These are phyloP conservation scores for Colletotrichum lini DNA, from an alignment of 2,329 filamentous ascomycete genomes.

Conservation along the genomic window DNA sequence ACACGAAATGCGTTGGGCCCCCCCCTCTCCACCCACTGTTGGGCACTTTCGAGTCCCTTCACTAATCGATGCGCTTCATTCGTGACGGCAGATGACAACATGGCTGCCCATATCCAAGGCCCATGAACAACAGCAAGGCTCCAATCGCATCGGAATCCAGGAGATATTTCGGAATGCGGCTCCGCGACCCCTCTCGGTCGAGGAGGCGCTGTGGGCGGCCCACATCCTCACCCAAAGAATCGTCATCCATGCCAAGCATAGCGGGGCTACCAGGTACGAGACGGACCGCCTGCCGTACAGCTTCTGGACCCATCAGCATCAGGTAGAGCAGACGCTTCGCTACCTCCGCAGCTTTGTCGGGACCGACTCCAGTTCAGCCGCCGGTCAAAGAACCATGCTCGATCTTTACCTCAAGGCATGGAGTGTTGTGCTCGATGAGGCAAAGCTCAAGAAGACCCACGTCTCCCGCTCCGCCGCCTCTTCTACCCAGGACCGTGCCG, in stretches of 20 bases:
- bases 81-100: neutral
- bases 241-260: neutral
- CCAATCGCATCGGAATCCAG: neutral
- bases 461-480: neutral
- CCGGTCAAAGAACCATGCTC: neutral
- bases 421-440: neutral
- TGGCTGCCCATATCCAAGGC: neutral
- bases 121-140: neutral
- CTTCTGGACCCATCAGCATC: neutral
- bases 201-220: neutral
- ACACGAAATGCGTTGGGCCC: no score
- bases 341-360: neutral
- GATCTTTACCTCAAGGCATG: neutral
- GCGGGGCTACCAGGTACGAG: neutral
- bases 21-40: neutral
- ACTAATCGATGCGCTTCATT: neutral
- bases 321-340: neutral
- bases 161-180: neutral
- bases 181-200: neutral
- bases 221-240: neutral
- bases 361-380: neutral
- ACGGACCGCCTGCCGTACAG: neutral
- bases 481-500: neutral
- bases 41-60: neutral
- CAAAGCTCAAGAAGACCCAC: neutral